Evolutionary conservation across 2,329 filamentous ascomycete genomes (phyloP).

Genomic region (Colletotrichum musae): DNA sequence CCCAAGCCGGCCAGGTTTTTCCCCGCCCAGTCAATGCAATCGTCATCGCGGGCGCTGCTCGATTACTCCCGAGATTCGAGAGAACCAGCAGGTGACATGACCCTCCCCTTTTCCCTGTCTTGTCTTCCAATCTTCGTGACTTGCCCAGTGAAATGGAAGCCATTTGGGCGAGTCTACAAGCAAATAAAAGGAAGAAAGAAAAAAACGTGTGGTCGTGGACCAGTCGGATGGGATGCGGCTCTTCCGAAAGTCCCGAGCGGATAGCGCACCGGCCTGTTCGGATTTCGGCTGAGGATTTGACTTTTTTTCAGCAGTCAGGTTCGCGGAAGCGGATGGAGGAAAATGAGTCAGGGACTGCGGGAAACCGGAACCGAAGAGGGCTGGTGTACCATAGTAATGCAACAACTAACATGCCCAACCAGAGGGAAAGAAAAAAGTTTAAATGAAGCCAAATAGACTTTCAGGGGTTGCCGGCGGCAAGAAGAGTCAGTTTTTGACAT

Average conservation of each 20-base stretch:
- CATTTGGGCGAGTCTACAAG: too few relatives aligned
- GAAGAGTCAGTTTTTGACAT: conserved; percentile 20
- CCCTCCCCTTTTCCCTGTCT: too few relatives aligned
- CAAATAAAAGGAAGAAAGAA: too few relatives aligned
- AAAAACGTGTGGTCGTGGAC: too few relatives aligned
- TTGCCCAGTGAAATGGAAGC: background rate
- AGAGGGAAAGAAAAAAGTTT: conserved; percentile 6
- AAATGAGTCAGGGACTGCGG: background rate
- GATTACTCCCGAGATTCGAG: too few relatives aligned
- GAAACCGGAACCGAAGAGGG: background rate
- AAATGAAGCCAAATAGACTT: conserved; percentile 1
- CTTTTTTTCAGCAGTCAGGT: background rate
- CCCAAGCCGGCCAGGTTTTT: background rate
- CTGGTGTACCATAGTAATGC: too few relatives aligned
- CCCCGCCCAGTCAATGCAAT: background rate
- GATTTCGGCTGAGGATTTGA: background rate
- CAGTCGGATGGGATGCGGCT: background rate
- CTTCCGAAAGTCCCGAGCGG: background rate
- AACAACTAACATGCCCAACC: background rate
- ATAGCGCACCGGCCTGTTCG: background rate
- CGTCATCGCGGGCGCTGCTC: too few relatives aligned
- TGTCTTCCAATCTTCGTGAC: too few relatives aligned
- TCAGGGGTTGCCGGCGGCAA: conserved; percentile 7
- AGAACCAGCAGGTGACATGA: too few relatives aligned
- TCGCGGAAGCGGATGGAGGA: conserved; percentile 1